These are phyloP conservation scores for Candida sithepensis DNA, from an alignment of 805 yeast genomes.

Conservation along the genomic window DNA sequence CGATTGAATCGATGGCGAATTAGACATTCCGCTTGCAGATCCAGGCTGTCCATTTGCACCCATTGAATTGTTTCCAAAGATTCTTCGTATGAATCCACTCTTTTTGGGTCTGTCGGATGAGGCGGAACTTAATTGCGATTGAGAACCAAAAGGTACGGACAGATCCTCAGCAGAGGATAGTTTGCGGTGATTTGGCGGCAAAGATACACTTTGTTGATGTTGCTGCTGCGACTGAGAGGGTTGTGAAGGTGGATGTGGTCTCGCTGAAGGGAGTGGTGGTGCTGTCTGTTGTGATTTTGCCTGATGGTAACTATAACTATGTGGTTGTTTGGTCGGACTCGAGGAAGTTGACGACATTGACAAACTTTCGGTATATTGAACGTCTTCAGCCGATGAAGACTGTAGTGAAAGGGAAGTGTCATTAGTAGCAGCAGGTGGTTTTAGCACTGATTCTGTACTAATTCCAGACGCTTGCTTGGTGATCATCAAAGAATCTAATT, in stretches of 20 bases:
- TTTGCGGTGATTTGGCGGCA: background rate
- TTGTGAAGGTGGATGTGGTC: conserved; percentile 8
- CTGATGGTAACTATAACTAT: background rate
- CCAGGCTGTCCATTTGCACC: conserved; percentile 4
- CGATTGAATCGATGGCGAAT: conserved; percentile 18
- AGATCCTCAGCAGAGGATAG: conserved; percentile 13
- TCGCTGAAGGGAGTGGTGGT: conserved; percentile 4
- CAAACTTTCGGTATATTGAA: conserved; percentile 1
- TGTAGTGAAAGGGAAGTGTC: conserved; percentile 8
- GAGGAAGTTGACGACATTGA: conserved; percentile 4
- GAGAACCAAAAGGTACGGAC: background rate
- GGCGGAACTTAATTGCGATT: background rate
- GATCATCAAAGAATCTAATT: conserved; percentile 7
- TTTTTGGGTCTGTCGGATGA: conserved; percentile 18
- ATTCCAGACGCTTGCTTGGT: conserved; percentile 2
- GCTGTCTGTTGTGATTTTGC: background rate
- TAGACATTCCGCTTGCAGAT: conserved; percentile 6
- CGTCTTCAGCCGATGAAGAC: conserved; percentile 10
- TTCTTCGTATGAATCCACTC: conserved; percentile 27
- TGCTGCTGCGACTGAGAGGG: background rate
- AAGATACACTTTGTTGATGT: background rate
- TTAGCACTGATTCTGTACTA: conserved; percentile 9
- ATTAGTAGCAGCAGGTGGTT: conserved; percentile 7
- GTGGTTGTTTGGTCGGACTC: background rate
- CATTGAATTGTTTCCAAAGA: conserved; percentile 21